These are phyloP conservation scores for Yarrowia bubula DNA, from an alignment of 805 yeast species.

Conservation along the genomic window DNA sequence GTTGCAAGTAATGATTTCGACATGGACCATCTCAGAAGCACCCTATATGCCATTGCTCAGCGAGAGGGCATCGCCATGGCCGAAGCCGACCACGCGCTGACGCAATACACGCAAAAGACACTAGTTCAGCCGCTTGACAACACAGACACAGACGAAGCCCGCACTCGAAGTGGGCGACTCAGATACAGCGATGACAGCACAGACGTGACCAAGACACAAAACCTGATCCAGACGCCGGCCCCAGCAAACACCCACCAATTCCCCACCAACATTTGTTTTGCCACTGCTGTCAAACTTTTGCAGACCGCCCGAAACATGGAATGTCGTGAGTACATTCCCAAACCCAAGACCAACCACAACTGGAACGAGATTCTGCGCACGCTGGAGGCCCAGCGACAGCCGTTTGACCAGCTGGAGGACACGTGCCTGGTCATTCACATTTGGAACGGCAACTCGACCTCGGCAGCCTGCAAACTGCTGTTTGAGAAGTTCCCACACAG, in stretches of 20 bases:
- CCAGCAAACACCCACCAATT: background rate
- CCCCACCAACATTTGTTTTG: conserved; percentile 10
- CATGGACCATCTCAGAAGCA: conserved; percentile 5
- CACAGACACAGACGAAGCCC: background rate
- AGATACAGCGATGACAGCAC: background rate
- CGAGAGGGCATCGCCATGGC: background rate
- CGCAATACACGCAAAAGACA: background rate
- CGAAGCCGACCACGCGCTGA: conserved; percentile 4
- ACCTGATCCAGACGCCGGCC: background rate
- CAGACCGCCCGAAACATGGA: background rate
- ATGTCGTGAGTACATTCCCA: background rate
- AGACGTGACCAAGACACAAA: background rate
- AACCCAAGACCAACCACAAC: conserved; percentile 23
- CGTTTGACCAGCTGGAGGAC: conserved; percentile 23
- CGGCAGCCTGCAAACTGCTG: conserved; percentile 14
- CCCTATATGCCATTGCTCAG: conserved; percentile 14
- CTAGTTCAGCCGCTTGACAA: background rate
- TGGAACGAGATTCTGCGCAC: conserved; percentile 18
- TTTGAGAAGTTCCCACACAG: conserved; percentile 19
- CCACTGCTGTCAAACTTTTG: conserved; percentile 5
- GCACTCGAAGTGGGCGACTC: background rate
- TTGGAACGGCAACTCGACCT: conserved; percentile 23
- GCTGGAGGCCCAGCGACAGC: conserved; percentile 16
- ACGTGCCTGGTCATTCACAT: conserved; percentile 5
- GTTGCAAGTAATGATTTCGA: background rate